Conservation (phyloP, 2,329 filamentous ascomycete species). For the Fusarium verticillioides region DNA sequence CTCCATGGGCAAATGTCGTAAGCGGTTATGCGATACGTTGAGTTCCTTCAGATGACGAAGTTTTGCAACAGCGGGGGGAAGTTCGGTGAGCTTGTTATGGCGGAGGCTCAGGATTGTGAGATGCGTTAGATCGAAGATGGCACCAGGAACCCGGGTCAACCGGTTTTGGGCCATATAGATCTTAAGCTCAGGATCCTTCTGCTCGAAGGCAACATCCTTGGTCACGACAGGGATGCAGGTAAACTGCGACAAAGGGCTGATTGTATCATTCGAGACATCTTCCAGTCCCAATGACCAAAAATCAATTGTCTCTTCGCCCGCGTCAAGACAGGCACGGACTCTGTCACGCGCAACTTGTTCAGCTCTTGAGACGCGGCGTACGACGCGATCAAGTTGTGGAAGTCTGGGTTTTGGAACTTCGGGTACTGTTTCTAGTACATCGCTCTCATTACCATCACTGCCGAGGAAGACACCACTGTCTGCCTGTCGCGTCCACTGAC, state of each 20-base stretch:
- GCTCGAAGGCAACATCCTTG: conserved; percentile 68
- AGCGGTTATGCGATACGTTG: conserved; percentile 72
- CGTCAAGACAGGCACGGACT: conserved; percentile 66
- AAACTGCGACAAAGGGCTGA: conserved; percentile 67
- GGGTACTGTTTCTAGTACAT: conserved; percentile 51
- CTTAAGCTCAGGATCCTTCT: conserved; percentile 67
- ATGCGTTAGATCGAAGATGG: conserved; percentile 70
- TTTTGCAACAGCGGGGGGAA: conserved; percentile 69
- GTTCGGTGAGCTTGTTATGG: conserved; percentile 68
- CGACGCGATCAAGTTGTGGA: conserved; percentile 51
- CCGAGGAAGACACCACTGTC: conserved; percentile 78
- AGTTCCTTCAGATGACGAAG: conserved; percentile 69
- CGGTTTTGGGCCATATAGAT: conserved; percentile 71
- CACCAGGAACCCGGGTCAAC: conserved; percentile 65
- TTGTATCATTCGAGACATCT: conserved; percentile 64
- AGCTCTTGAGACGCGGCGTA: conserved; percentile 49
- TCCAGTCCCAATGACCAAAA: conserved; percentile 67
- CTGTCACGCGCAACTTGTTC: conserved; percentile 59
- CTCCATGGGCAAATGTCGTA: conserved; percentile 71
- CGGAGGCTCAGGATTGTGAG: conserved; percentile 74
- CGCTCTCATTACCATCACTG: conserved; percentile 65
- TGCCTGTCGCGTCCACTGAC: conserved; percentile 66
- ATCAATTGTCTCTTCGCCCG: conserved; percentile 69
- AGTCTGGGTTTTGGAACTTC: conserved; percentile 50
- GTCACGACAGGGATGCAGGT: conserved; percentile 64